A percentile compares a stretch with the other conserved stretches of the same genome.
Conservation (phyloP, 371 early-diverging fungal species). For the Apophysomyces ossiformis region DNA sequence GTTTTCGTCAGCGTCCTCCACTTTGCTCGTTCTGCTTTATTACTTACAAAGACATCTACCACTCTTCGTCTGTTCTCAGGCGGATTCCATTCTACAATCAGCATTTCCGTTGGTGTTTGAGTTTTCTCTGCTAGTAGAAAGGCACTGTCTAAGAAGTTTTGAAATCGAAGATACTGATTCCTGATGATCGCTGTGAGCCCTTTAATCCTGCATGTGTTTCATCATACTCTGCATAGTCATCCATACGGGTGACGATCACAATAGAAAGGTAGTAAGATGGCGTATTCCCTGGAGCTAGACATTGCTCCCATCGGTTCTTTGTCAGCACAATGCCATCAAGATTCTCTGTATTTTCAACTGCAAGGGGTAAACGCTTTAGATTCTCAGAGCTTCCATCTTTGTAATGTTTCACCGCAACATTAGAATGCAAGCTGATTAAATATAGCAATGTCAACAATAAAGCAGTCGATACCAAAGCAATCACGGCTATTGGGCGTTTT, state of each 20-base stretch:
- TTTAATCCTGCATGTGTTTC: neutral
- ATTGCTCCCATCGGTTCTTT: slow-evolving; percentile 34
- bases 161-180: slow-evolving; percentile 48
- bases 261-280: slow-evolving; percentile 39
- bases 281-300: slow-evolving; percentile 30
- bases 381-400: neutral
- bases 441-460: neutral
- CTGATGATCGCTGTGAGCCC: slow-evolving; percentile 17
- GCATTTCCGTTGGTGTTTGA: slow-evolving; percentile 42
- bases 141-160: slow-evolving; percentile 49
- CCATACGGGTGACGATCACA: slow-evolving; percentile 53
- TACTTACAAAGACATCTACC: slow-evolving; percentile 44
- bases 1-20: too few relatives aligned
- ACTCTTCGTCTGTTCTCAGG: slow-evolving; percentile 38
- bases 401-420: neutral
- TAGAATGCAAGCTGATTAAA: neutral
- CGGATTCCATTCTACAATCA: slow-evolving; percentile 56
- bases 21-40: neutral
- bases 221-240: slow-evolving; percentile 49
- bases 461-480: neutral
- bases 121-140: slow-evolving; percentile 46
- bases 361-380: neutral
- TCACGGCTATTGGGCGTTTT: neutral
- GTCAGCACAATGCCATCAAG: slow-evolving; percentile 18
- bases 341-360: slow-evolving; percentile 17